Base-by-base conservation (phyloP, 2,329 filamentous ascomycete species). In the Keithomyces neogunnii region DNA sequence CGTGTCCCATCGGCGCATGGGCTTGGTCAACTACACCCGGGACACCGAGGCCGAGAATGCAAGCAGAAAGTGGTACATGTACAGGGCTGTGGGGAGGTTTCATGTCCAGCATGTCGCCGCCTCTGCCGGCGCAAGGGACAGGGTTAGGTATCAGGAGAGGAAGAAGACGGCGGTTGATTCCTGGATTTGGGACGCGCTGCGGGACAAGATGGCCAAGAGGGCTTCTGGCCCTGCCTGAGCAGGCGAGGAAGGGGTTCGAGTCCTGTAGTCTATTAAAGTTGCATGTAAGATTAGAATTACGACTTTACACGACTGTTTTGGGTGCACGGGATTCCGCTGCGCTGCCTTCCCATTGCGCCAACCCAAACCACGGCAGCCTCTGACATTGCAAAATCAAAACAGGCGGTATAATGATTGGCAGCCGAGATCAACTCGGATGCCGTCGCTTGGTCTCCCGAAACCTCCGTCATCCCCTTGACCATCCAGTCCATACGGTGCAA, bases 131-230 rank as follows among this genome's bases (percentile, higher is more conserved):
- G 40, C 40, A 8, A 11, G 39, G 39, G 39, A 6, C n/a, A 29
- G 13, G 13, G 19, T 19, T 8, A 4, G 39, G 39, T 11, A 53
- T 3, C 50, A 49, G 45, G 19, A 46, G 32, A 53, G 47, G 51
- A 11, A 49, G 43, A 49, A 59, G 49, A 56, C 57, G 53, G 39
- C 53, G 54, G 63, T 68, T 0, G 65, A 70, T 52, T 59, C 57
- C 40, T 73, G 71, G 71, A 66, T 73, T 5, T 73, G 71, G 71
- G 67, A 70, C 42, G 62, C 60, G 1, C 56, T 72, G 45, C 65
- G 61, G 55, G 60, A 63, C n/a, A 64, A 60, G 50, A 53, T 72
- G 47, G 61, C 26, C 26, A 44, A 30, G 40, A 44, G 40, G 1
- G 26, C 28, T 44, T 7, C 40, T 11, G 28, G 39, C 19, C 9